Evolutionary conservation across 1,139 yeast species (phyloP).

Genomic region (Protomyces inouyei): DNA sequence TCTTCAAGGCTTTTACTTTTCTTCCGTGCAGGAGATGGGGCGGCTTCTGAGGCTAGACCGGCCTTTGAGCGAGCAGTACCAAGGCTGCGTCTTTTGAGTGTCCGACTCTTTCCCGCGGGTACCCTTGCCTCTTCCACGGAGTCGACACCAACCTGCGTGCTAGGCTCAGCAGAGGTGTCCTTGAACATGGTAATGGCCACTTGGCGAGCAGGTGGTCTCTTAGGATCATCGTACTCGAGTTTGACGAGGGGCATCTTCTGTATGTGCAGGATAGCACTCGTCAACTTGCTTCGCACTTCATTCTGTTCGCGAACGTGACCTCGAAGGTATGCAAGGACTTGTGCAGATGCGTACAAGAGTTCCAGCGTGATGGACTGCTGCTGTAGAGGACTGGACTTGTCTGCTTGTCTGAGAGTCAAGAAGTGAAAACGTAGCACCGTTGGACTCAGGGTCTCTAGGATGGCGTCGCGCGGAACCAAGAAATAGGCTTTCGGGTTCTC

Average conservation of each 20-base stretch:
- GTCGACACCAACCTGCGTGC: no score
- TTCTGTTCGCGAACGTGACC: constrained; percentile 9
- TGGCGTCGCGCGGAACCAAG: constrained; percentile 17
- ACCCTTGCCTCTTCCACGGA: no score
- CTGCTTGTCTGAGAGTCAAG: constrained; percentile 18
- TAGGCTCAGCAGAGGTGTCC: neutral
- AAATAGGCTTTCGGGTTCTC: constrained; percentile 6
- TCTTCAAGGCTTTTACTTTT: no score
- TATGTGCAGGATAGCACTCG: constrained; percentile 14
- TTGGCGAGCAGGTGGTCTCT: neutral
- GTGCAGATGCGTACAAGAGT: neutral
- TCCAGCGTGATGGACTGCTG: constrained; percentile 20
- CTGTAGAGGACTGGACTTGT: constrained; percentile 3
- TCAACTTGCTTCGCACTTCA: constrained; percentile 16
- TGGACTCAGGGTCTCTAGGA: neutral
- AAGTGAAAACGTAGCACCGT: neutral
- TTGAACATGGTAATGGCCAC: neutral
- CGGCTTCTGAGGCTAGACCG: no score
- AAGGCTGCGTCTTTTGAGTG: no score
- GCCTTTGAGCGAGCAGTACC: no score
- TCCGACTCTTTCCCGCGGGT: no score
- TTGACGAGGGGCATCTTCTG: constrained; percentile 6
- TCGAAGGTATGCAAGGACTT: constrained; percentile 4
- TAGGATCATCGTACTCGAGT: neutral
- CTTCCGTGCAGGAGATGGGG: no score